Evolutionary conservation across 805 yeast genomes (phyloP), one percentile per base, ranked within the genome.

Genomic region (Suhomyces sp.): DNA sequence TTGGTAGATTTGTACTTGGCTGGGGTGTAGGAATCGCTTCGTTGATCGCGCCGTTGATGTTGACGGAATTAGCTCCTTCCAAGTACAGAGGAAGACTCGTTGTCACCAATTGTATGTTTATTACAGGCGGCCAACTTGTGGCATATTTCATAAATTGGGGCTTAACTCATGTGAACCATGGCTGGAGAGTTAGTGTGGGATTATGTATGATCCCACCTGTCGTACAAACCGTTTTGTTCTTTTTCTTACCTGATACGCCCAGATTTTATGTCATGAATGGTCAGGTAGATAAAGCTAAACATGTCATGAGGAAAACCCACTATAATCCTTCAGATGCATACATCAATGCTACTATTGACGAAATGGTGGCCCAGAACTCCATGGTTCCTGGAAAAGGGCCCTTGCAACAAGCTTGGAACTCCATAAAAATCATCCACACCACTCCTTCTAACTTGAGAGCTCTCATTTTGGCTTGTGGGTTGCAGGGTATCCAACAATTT

Each of bases 21-120:
- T 88, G 89, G 69, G 98, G 97, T 60, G 97, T 93, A 24, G 99
- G 99, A 59, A 80, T 89, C 50, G 98, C 97, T 1, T 91, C 97
- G 2, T 75, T 93, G 49, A 86, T 90, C 51, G 90, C 98, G n/a
- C 99, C 99, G 1, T 76, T 93, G 52, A 92, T 91, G 77, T 87
- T 93, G 55, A 78, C 90, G 51, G 99, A 93, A 69, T 80, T 92
- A 66, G 96, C 97, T 3, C 98, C 99, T 25, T 82, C 94, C 13
- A 82, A 85, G 67, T 89, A 89, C 66, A 82, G 99, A 66, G 98
- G 98, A 51, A 79, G 98, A 56, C 78, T 93, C 50, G 94, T 96
- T 33, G 89, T 92, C 6, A 80, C 92, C 52, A 91, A 92, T 68
- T 90, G 92, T 53, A 72, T 93, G 60, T 90, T 94, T 63, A 85